phyloP scores from a whole-genome alignment of 129 eudicot species.

The Artemisia tridentata region DNA sequence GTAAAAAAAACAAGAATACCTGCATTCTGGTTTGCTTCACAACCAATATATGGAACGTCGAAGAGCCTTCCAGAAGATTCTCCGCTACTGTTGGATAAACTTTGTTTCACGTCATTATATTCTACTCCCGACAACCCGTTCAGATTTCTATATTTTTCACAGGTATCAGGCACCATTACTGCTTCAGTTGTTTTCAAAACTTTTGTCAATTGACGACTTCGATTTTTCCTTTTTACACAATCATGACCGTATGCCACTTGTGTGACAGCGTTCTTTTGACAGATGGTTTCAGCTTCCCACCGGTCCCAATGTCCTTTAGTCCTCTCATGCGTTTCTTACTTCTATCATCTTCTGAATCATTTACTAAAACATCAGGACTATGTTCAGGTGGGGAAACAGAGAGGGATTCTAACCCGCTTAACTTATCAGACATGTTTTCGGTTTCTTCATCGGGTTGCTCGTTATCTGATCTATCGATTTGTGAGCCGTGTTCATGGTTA shows the following conservation, averaged over 20 bases:
- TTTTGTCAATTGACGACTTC: constrained; percentile 54
- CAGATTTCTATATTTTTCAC: constrained; percentile 38
- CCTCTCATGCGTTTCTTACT: constrained; percentile 78
- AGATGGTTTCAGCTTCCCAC: constrained; percentile 32
- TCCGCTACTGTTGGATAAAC: constrained; percentile 51
- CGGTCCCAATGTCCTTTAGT: constrained; percentile 64
- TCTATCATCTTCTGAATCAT: constrained; percentile 80
- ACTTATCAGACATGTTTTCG: constrained; percentile 37
- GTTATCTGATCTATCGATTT: constrained; percentile 2
- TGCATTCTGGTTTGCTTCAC: constrained; percentile 38
- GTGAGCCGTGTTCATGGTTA: constrained; percentile 20
- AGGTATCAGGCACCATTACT: constrained; percentile 61
- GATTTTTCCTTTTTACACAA: constrained; percentile 52
- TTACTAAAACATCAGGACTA: constrained; percentile 24
- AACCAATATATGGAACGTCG: constrained; percentile 58
- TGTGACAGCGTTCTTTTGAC: constrained; percentile 58
- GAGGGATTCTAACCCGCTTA: constrained; percentile 42
- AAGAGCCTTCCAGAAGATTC: constrained; percentile 48
- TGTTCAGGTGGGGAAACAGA: constrained; percentile 51
- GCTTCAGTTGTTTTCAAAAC: constrained; percentile 59
- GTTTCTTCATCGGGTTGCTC: constrained; percentile 35
- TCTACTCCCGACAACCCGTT: constrained; percentile 44
- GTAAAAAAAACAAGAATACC: background rate
- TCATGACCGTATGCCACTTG: constrained; percentile 61
- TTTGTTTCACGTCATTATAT: constrained; percentile 49